Evolutionary conservation across 1,284 basidiomycete species (phyloP).

Genomic region (Psilocybe mexicana): DNA sequence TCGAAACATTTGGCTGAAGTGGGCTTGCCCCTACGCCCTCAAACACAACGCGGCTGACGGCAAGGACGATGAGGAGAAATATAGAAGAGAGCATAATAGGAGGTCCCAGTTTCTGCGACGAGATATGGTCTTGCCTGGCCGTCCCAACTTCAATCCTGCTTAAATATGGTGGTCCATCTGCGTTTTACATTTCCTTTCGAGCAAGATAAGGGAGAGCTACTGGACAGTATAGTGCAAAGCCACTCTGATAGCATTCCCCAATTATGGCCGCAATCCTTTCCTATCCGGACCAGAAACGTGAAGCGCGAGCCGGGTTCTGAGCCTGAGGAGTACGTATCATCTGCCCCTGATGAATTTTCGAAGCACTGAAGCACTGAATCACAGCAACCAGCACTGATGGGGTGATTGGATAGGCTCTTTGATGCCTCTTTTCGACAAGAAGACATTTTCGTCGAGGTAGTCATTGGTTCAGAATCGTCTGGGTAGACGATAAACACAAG

Average conservation of each 20-base stretch:
- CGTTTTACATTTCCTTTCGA: slow-evolving; percentile 2
- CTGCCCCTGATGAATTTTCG: background rate
- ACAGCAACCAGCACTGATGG: slow-evolving; percentile 1
- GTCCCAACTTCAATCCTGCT: background rate
- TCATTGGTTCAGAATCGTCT: background rate
- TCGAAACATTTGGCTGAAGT: slow-evolving; percentile 2
- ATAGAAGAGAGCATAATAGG: slow-evolving; percentile 5
- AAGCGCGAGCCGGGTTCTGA: slow-evolving; percentile 2
- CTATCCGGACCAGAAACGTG: background rate
- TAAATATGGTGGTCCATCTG: slow-evolving; percentile 1
- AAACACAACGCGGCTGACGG: background rate
- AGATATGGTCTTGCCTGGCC: background rate
- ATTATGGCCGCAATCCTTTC: slow-evolving; percentile 11
- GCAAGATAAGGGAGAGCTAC: slow-evolving; percentile 7
- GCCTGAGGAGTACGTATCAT: slow-evolving; percentile 1
- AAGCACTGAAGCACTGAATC: background rate
- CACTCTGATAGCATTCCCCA: slow-evolving; percentile 7
- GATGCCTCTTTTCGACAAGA: background rate
- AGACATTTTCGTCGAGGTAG: background rate
- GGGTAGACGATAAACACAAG: background rate
- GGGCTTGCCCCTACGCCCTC: slow-evolving; percentile 2
- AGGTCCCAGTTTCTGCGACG: background rate
- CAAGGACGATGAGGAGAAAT: slow-evolving; percentile 1
- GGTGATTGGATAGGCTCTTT: background rate
- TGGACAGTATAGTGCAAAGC: background rate